Evolutionary conservation across 257 asterid genomes (phyloP).

Genomic region (Jaltomata sinuosa): DNA sequence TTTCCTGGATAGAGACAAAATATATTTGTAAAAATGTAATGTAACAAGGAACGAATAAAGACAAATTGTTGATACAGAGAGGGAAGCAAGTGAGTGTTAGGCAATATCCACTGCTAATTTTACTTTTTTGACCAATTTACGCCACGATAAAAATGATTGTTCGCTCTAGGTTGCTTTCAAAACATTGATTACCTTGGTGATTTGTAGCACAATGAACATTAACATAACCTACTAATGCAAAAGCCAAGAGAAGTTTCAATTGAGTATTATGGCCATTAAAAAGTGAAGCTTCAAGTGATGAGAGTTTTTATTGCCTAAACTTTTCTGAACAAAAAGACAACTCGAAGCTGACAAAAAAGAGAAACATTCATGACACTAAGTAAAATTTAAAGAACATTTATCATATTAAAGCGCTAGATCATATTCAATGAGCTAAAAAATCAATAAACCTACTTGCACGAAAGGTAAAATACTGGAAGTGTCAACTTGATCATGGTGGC

Average conservation of each 20-base stretch:
- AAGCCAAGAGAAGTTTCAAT: not conserved
- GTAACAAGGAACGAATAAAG: not conserved
- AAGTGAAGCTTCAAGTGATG: not conserved
- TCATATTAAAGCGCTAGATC: not conserved
- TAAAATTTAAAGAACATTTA: not conserved
- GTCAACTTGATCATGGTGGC: conserved; percentile 89
- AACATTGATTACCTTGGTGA: not conserved
- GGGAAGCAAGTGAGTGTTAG: not conserved
- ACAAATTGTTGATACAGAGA: not conserved
- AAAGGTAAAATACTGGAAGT: conserved; percentile 55
- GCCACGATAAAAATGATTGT: not conserved
- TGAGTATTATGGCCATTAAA: not conserved
- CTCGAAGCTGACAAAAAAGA: not conserved
- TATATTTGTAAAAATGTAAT: not conserved
- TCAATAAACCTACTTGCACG: conserved; percentile 43
- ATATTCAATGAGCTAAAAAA: not conserved
- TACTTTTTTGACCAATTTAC: not conserved
- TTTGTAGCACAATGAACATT: not conserved
- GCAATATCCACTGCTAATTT: not conserved
- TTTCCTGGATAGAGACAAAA: conserved; percentile 43
- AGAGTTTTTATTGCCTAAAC: not conserved
- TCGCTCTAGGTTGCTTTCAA: not conserved
- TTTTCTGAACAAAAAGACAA: not conserved
- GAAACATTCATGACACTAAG: not conserved
- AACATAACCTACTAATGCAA: not conserved